Conservation (phyloP, 768 basidiomycete genomes). For the Pulveroboletus sp. region DNA sequence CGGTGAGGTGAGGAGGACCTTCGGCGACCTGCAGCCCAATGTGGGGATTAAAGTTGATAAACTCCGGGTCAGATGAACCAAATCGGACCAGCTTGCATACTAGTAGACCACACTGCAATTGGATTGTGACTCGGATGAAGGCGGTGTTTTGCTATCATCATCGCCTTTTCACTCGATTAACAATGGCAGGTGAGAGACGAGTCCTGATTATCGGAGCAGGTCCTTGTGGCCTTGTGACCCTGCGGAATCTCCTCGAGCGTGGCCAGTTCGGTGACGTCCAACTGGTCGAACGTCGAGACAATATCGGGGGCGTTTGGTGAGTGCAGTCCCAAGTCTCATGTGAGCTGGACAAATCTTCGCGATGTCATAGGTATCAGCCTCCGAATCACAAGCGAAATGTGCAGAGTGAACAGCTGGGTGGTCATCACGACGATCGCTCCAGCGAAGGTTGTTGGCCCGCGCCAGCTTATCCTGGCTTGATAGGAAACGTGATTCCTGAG, state of each 20-base stretch:
- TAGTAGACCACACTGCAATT: not conserved
- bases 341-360: not conserved
- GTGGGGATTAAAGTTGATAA: no score
- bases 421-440: not conserved
- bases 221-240: conserved; percentile 44
- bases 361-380: conserved; percentile 12
- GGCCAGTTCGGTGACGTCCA: conserved; percentile 42
- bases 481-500: conserved; percentile 50
- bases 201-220: conserved; percentile 47
- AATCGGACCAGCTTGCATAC: not conserved
- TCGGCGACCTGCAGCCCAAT: no score
- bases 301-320: conserved; percentile 52
- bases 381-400: not conserved
- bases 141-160: conserved; percentile 8
- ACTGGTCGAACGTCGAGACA: conserved; percentile 41
- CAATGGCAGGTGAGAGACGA: conserved; percentile 6
- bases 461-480: conserved; percentile 44
- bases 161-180: not conserved
- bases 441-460: conserved; percentile 36
- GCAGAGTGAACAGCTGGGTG: not conserved
- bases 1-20: no score
- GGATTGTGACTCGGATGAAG: not conserved
- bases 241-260: conserved; percentile 44
- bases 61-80: not conserved
- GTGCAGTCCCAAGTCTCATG: conserved; percentile 1